Base-by-base conservation (phyloP, 805 yeast species). In the Hanseniaspora jakobsenii region DNA sequence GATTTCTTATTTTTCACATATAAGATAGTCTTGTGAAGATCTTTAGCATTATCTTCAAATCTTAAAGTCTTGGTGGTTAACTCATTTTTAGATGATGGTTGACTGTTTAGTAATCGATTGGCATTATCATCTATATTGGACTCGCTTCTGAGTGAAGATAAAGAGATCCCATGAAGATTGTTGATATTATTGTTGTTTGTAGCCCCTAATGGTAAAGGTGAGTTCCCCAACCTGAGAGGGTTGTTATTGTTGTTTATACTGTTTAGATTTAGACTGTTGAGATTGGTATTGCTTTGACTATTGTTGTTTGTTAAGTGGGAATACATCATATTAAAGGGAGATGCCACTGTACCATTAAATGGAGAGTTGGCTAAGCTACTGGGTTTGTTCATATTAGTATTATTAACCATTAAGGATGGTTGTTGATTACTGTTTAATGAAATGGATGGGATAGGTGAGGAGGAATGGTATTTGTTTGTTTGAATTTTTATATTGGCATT, bases 51-150 rank as follows among this genome's bases (percentile, higher is more conserved):
- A 32, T 42, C 39, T 14, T 34, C 14, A 18, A 42, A 42, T 17
- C 35, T 42, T 10, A 32, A 35, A 30, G 39, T 42, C 23, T 42
- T n/a, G n/a, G n/a, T n/a, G n/a, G n/a, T n/a, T n/a, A n/a, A n/a
- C n/a, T n/a, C n/a, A n/a, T n/a, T n/a, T n/a, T n/a, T n/a, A n/a
- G n/a, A n/a, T n/a, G n/a, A n/a, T n/a, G n/a, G n/a, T n/a, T n/a
- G n/a, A n/a, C n/a, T n/a, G n/a, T n/a, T n/a, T n/a, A n/a, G n/a
- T n/a, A n/a, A n/a, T n/a, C n/a, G n/a, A n/a, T n/a, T n/a, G n/a
- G n/a, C n/a, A n/a, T n/a, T n/a, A n/a, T n/a, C n/a, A n/a, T n/a
- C n/a, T n/a, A n/a, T n/a, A n/a, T n/a, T n/a, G n/a, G 36, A 32
- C 6, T 36, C 10, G n/a, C 31, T 36, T 17, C 30, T 24, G 4